These are phyloP conservation scores for Coprinopsis strossmayeri DNA, from an alignment of 768 basidiomycete species.

Conservation along the genomic window DNA sequence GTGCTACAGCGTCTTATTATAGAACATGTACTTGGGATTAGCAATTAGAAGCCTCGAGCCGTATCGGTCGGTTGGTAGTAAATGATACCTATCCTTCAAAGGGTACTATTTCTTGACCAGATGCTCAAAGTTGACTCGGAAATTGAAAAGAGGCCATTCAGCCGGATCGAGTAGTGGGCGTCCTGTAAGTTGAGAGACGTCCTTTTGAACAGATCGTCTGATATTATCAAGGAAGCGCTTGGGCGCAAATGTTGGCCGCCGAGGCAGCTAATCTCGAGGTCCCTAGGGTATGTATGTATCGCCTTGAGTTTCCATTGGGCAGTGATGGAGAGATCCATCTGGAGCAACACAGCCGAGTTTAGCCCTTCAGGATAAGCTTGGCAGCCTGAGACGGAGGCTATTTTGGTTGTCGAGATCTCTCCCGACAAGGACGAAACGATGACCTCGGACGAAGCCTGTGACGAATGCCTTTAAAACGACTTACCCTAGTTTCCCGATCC, in stretches of 20 bases:
- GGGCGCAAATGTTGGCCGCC: too few species aligned
- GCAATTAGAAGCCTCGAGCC: not conserved
- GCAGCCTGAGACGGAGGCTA: slow-evolving; percentile 1
- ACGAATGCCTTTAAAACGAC: not conserved
- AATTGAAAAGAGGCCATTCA: too few species aligned
- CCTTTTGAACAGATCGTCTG: too few species aligned
- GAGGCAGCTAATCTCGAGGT: too few species aligned
- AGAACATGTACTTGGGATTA: not conserved
- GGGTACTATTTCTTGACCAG: too few species aligned
- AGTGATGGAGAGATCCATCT: not conserved
- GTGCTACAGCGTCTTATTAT: too few species aligned
- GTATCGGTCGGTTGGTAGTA: not conserved
- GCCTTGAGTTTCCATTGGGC: not conserved
- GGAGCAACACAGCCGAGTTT: not conserved
- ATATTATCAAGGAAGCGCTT: too few species aligned
- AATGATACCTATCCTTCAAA: not conserved
- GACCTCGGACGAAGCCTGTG: slow-evolving; percentile 22
- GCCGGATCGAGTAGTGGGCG: too few species aligned
- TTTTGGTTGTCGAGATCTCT: slow-evolving; percentile 13
- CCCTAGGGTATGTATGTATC: too few species aligned
- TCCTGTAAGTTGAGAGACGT: too few species aligned
- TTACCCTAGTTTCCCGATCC: not conserved
- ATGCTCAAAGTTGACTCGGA: too few species aligned
- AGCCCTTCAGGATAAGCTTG: slow-evolving; percentile 1
- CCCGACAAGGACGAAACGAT: slow-evolving; percentile 30